Base-by-base conservation (phyloP, 441 rosid species). In the Erodium moschatum region DNA sequence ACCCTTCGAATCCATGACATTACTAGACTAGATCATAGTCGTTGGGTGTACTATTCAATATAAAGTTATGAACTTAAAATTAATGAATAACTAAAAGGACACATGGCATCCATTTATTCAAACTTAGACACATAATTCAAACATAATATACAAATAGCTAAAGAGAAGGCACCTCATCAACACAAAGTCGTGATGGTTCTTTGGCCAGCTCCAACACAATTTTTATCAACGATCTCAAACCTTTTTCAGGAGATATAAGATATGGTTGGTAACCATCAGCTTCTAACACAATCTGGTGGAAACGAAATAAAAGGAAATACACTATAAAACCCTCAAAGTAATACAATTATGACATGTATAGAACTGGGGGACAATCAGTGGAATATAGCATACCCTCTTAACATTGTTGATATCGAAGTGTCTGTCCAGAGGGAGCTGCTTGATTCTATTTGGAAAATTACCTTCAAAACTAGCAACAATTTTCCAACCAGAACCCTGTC, bases 241-340 rank as follows among this genome's bases (percentile, higher is more conserved):
- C 98, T 80, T 93, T 93, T 82, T 93, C 98, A 8, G 98, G 98
- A 60, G 98, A 93, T 81, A 93, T 90, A 31, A 93, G 94, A 80
- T 93, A 93, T 7, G 98, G 98, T 79, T 93, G 98, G 82, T 93
- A 93, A 73, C 98, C 98, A 83, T 93, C 97, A 38, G 97, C 96
- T 78, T 93, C 98, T 67, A 93, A 77, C 66, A 93, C 97, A 80
- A 90, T 84, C 98, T 90, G 84, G 48, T 3, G 67, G 40, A 50
- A 66, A 35, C 58, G 72, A 64, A 12, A 44, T 68, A 61, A 10
- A 60, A 60, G 9, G 64, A 21, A 20, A 27, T 60, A 24, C 21
- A 2, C 13, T 7, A 60, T 60, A 21, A 60, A 60, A 20, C 64
- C 29, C 6, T 60, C 31, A 60, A 60, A 2, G 29, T 20, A 24